These are phyloP conservation scores for Auricularia cornea DNA, from an alignment of 768 basidiomycete species.

Conservation along the genomic window DNA sequence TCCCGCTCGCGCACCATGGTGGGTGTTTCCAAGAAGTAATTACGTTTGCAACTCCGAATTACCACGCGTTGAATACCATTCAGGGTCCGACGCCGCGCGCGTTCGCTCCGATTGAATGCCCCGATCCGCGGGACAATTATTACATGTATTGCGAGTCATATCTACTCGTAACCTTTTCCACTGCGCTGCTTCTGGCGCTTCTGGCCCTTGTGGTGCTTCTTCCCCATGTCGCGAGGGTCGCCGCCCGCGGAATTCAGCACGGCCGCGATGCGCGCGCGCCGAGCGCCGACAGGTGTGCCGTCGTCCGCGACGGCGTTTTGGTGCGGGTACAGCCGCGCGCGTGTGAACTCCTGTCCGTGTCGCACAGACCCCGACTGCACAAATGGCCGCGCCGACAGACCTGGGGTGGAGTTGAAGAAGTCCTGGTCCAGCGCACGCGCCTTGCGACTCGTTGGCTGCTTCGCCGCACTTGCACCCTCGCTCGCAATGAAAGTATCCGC, in stretches of 20 bases:
- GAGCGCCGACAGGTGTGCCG: slow-evolving; percentile 51
- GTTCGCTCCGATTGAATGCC: no score
- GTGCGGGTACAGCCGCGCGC: slow-evolving; percentile 69
- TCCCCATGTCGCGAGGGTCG: slow-evolving; percentile 63
- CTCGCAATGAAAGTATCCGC: slow-evolving; percentile 72
- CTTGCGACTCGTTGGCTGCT: slow-evolving; percentile 32
- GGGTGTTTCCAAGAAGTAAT: neutral
- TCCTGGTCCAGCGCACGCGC: slow-evolving; percentile 66
- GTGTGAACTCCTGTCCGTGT: slow-evolving; percentile 51
- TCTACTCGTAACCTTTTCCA: slow-evolving; percentile 81
- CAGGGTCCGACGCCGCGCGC: no score
- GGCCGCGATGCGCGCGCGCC: slow-evolving; percentile 34
- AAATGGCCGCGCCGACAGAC: slow-evolving; percentile 51
- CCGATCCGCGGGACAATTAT: no score
- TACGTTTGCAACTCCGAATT: no score
- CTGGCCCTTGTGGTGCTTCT: slow-evolving; percentile 23
- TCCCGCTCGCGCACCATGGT: neutral
- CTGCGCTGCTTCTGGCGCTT: slow-evolving; percentile 80
- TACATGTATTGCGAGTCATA: no score
- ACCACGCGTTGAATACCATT: no score
- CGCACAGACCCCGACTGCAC: slow-evolving; percentile 46
- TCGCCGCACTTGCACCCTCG: slow-evolving; percentile 2
- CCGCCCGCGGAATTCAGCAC: slow-evolving; percentile 32
- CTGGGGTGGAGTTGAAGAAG: slow-evolving; percentile 62
- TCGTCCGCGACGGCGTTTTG: slow-evolving; percentile 74